phyloP scores from a whole-genome alignment of 768 basidiomycete genomes.

The Sarcomyxa edulis region DNA sequence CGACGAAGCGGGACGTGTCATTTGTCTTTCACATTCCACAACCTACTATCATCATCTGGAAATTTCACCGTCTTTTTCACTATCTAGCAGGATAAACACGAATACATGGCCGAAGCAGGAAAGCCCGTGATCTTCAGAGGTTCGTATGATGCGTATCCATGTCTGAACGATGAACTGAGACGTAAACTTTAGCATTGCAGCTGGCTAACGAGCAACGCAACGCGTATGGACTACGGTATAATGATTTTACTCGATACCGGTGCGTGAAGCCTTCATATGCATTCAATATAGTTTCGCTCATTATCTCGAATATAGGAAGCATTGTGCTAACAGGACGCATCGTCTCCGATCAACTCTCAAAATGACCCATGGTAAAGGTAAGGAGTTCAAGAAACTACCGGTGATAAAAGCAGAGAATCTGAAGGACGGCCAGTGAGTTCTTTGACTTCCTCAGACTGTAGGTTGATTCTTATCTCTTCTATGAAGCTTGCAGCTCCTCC shows the following conservation, averaged over 20 bases:
- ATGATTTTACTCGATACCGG: conserved; percentile 85
- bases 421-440: conserved; percentile 79
- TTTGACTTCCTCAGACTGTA: background rate
- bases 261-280: conserved; percentile 24
- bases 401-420: conserved; percentile 60
- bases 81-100: too few species aligned
- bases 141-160: too few species aligned
- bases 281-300: too few species aligned
- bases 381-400: conserved; percentile 84
- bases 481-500: conserved; percentile 69
- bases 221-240: conserved; percentile 87
- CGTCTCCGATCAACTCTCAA: conserved; percentile 80
- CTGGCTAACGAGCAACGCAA: conserved; percentile 85
- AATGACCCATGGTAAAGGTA: conserved; percentile 83
- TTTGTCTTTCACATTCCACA: too few species aligned
- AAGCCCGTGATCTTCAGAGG: too few species aligned
- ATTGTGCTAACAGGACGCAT: conserved; percentile 89
- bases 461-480: conserved; percentile 8
- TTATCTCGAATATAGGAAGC: conserved; percentile 52
- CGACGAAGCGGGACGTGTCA: too few species aligned
- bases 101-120: too few species aligned
- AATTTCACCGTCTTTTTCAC: too few species aligned
- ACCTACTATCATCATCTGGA: too few species aligned
- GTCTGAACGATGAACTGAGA: too few species aligned
- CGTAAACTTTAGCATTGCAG: conserved; percentile 54